Base-by-base conservation (phyloP, 345 rosid genomes). In the Eucalyptus virginea region DNA sequence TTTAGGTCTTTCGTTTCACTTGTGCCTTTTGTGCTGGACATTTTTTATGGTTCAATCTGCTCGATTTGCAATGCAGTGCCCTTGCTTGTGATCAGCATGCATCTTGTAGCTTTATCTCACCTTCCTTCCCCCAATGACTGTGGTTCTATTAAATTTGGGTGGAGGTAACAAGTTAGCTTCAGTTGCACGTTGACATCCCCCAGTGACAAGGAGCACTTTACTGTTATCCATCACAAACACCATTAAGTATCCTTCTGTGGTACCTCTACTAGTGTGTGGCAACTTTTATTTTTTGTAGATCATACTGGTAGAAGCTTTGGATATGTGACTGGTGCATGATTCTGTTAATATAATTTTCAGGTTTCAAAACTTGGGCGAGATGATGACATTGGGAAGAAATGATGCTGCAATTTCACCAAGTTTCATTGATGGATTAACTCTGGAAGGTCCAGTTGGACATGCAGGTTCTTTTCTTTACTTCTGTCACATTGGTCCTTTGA, bases 341-440 rank as follows among this genome's bases (percentile, higher is more conserved):
- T 47, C 86, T 11, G 65, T 80, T 49, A 42, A n/a, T 87, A 81
- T 47, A 50, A n/a, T 65, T 89, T 83, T 62, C 94, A 98, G 99
- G 94, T 98, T 95, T 89, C 99, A 98, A 91, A 97, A 97, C 89
- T 91, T 98, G 45, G 99, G 99, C 60, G 99, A 98, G 93, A 98
- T 98, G 99, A 97, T 98, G 98, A 96, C 94, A 45, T 93, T 98
- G 47, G 99, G 99, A 67, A 94, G 96, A 95, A 94, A 91, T 51
- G 97, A 98, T 80, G 99, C 95, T 60, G 98, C 99, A 40, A 89
- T 98, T 87, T 91, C 99, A 16, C 99, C 99, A 54, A 97, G 96
- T 92, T 97, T 98, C 92, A 90, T 95, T 26, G 99, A 98, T 85
- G 98, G 99, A 80, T 91, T 97, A 89, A 98, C 99, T 11, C 92